phyloP scores from a whole-genome alignment of 1,284 basidiomycete species.

The Irpex lacteus region DNA sequence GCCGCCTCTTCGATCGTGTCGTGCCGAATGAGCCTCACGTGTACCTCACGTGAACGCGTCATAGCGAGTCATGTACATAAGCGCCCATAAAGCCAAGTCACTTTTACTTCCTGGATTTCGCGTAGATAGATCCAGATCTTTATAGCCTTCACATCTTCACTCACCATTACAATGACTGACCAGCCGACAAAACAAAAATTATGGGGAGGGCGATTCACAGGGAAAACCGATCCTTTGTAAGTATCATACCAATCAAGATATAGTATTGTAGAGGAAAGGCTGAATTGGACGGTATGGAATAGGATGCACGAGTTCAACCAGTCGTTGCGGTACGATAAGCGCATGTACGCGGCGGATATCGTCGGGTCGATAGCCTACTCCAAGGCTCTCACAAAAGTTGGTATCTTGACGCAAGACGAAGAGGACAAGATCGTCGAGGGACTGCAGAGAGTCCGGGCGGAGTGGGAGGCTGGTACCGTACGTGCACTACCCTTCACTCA shows the following conservation, averaged over 20 bases:
- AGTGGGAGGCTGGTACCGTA: constrained; percentile 71
- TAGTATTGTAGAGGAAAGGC: background rate
- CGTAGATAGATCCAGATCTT: too few species aligned
- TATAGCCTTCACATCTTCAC: background rate
- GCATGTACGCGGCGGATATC: constrained; percentile 93
- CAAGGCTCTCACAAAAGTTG: constrained; percentile 77
- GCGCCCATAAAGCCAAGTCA: background rate
- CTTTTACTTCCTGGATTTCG: background rate
- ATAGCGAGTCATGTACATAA: background rate
- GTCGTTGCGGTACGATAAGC: constrained; percentile 91
- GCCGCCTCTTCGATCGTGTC: too few species aligned
- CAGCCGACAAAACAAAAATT: constrained; percentile 76
- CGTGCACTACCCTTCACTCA: constrained; percentile 42
- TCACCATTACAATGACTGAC: constrained; percentile 40
- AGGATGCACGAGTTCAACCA: constrained; percentile 97
- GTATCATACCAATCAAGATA: constrained; percentile 22
- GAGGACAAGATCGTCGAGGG: constrained; percentile 75
- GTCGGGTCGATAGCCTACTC: constrained; percentile 95
- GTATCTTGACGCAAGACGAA: constrained; percentile 80
- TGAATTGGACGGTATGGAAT: background rate
- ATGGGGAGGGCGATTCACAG: constrained; percentile 88
- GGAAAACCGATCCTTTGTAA: constrained; percentile 84
- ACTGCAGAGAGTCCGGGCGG: constrained; percentile 72
- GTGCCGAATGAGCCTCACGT: background rate
- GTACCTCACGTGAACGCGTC: background rate